Conservation (phyloP, 768 basidiomycete species). For the Pholiota conissans region DNA sequence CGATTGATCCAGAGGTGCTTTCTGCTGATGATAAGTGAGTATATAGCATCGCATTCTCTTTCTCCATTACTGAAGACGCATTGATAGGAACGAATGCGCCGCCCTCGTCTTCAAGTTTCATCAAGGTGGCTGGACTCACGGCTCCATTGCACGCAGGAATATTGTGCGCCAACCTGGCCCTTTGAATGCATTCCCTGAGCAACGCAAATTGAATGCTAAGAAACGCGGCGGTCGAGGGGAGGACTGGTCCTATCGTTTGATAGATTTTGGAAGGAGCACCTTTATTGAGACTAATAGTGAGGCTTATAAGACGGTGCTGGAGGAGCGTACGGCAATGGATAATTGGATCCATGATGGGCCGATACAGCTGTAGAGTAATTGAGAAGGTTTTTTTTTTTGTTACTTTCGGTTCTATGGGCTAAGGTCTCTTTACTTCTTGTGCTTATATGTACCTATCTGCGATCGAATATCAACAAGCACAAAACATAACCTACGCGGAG, state of each 20-base stretch:
- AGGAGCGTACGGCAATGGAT: too few relatives aligned
- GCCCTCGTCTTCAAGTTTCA: constrained; percentile 39
- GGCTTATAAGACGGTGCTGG: too few relatives aligned
- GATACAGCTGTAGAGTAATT: too few relatives aligned
- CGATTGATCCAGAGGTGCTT: constrained; percentile 25
- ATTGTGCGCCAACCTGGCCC: constrained; percentile 15
- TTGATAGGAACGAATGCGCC: constrained; percentile 37
- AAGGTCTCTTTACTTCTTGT: too few relatives aligned
- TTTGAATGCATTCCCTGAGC: not conserved
- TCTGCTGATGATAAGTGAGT: constrained; percentile 38
- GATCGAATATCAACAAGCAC: too few relatives aligned
- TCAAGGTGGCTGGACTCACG: constrained; percentile 34
- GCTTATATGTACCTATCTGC: too few relatives aligned
- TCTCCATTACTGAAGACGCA: not conserved
- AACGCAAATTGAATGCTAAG: not conserved
- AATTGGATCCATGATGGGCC: too few relatives aligned
- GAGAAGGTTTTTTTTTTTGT: too few relatives aligned
- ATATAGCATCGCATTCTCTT: not conserved
- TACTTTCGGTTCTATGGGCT: too few relatives aligned
- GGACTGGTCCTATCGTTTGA: not conserved
- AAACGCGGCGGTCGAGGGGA: not conserved
- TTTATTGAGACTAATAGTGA: too few relatives aligned
- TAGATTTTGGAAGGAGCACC: not conserved
- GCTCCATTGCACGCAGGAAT: constrained; percentile 37
- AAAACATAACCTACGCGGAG: too few relatives aligned